A percentile compares a stretch with the other conserved stretches of the same genome.
Evolutionary conservation across 1,284 basidiomycete species (phyloP).

Genomic region (Marasmius oreades): DNA sequence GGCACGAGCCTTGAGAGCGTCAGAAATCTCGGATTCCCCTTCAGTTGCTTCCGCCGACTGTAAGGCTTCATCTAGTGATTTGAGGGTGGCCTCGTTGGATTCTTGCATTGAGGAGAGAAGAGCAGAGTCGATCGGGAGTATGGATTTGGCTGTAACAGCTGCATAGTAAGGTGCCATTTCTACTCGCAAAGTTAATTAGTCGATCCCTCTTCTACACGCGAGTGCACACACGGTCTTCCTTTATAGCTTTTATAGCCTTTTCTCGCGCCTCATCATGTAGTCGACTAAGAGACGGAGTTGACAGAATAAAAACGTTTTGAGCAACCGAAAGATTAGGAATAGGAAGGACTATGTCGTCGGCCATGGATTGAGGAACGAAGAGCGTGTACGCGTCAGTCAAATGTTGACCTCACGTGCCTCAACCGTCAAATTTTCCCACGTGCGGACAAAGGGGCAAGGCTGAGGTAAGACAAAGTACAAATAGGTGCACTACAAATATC

Average conservation of each 20-base stretch:
- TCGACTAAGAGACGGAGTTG: slow-evolving; percentile 54
- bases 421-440: too few relatives aligned
- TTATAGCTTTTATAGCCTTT: slow-evolving; percentile 73
- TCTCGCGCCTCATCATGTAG: slow-evolving; percentile 67
- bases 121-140: slow-evolving; percentile 49
- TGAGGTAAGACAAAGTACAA: too few relatives aligned
- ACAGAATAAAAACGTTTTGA: slow-evolving; percentile 75
- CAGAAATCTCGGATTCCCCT: slow-evolving; percentile 92
- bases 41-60: slow-evolving; percentile 88
- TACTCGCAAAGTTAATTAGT: slow-evolving; percentile 15
- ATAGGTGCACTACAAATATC: too few relatives aligned
- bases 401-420: too few relatives aligned
- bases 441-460: too few relatives aligned
- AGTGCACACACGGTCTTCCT: slow-evolving; percentile 71
- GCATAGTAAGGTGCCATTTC: slow-evolving; percentile 86
- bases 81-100: slow-evolving; percentile 75
- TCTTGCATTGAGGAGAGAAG: slow-evolving; percentile 71
- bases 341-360: slow-evolving; percentile 80
- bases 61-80: slow-evolving; percentile 75
- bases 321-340: slow-evolving; percentile 83
- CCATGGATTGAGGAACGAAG: slow-evolving; percentile 44
- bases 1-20: slow-evolving; percentile 83
- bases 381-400: slow-evolving; percentile 14
- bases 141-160: slow-evolving; percentile 42
- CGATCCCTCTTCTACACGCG: slow-evolving; percentile 4